Percentiles rank a stretch among this genome's conserved stretches.
phyloP scores from a whole-genome alignment of 805 yeast species.

The Yarrowia osloensis region DNA sequence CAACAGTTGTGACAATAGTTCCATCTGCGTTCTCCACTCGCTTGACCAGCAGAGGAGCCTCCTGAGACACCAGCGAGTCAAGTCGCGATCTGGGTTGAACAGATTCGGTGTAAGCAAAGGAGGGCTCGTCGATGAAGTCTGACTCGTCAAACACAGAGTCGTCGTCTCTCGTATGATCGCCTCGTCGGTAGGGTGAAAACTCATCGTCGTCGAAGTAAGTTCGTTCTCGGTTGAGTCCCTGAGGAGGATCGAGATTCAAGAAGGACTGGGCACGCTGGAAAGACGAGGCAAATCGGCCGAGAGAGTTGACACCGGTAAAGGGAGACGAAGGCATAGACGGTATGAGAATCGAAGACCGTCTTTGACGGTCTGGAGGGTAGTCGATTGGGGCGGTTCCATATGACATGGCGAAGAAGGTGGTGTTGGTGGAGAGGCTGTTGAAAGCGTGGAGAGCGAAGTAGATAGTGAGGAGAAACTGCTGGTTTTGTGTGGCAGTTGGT shows the following conservation, averaged over 20 bases:
- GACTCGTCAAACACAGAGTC: conserved; percentile 31
- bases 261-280: conserved; percentile 77
- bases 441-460: neutral
- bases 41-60: conserved; percentile 57
- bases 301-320: conserved; percentile 50
- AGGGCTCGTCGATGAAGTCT: conserved; percentile 30
- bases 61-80: conserved; percentile 42
- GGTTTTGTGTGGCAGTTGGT: neutral
- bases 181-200: conserved; percentile 29
- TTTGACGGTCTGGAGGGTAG: conserved; percentile 13
- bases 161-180: neutral
- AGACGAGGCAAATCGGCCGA: conserved; percentile 78
- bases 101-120: conserved; percentile 21
- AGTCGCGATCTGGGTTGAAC: conserved; percentile 25
- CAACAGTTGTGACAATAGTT: conserved; percentile 65
- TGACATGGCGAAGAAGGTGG: neutral
- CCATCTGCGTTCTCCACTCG: conserved; percentile 74
- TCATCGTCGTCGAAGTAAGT: conserved; percentile 66
- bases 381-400: conserved; percentile 28
- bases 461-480: neutral
- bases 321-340: conserved; percentile 27
- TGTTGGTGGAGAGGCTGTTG: neutral
- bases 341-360: conserved; percentile 3
- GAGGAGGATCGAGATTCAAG: conserved; percentile 54
- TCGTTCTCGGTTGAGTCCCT: conserved; percentile 45